Evolutionary conservation across 306 rosid genomes (phyloP), one percentile per base, ranked within the genome.

Genomic region (Sicyos baderoa): DNA sequence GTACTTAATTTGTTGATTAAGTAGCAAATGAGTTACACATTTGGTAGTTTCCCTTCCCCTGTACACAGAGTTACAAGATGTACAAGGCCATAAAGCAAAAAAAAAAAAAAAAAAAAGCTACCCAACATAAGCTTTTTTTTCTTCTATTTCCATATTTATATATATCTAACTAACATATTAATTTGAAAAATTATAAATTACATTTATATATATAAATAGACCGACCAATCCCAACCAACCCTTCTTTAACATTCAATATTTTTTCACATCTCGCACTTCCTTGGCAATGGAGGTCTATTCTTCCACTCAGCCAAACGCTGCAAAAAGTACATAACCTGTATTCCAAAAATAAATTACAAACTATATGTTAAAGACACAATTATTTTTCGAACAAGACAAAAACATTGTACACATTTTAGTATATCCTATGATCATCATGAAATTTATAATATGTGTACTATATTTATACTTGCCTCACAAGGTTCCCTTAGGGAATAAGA

Each of bases 401-500:
- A 13, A 21, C 21, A 29, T 25, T 16, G 47, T 8, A 29, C 66
- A 59, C 2, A 9, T 9, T 54, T 15, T 16, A 9, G 22, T 67
- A 44, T 13, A 40, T 7, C 45, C 45, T 40, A 40, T 40, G 45
- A 40, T 40, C 5, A 12, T 15, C 35, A 23, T 44, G 35, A 5
- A 1, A 35, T 35, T 45, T 12, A 6, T 2, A 55, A 29, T 29
- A 29, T 29, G 35, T 29, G 35, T 29, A 29, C 35, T 22, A 23
- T 5, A 66, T 14, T 0, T 48, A 16, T 77, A 75, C 91, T 83
- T 88, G 83, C 98, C 98, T 92, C 96, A 48, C 80, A 77, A 7
- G 98, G 98, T 68, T 92, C 98, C 71, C 86, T 91, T 64, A 92
- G 78, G 66, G 98, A 83, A 81, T 92, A 92, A 60, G 93, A 84